Base-by-base conservation (phyloP, 345 rosid genomes). In the Eucalyptus fibrosa region DNA sequence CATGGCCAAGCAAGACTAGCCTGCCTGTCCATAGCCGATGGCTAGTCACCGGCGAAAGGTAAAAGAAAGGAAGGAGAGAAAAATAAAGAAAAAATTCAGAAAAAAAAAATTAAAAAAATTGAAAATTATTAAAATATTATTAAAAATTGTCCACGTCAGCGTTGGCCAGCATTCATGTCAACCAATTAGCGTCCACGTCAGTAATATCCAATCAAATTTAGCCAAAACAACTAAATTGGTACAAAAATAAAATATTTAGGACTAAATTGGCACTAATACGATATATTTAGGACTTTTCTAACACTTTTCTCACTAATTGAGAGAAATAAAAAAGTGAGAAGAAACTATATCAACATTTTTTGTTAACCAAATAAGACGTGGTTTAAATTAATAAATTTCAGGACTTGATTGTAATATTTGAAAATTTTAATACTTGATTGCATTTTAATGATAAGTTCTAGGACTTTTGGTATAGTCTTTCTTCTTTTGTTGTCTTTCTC, bases 21-120 rank as follows among this genome's bases (percentile, higher is more conserved):
- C 0, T 49, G 6, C 50, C 0, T 0, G 0, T 0, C 50, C 50
- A 49, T 49, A 1, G 50, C 16, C 2, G 0, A 5, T 13, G 50
- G 50, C 16, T 2, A 49, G 50, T 13, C 50, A 49, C 6, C 0
- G 1, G 50, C 0, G 1, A 49, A 13, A 49, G 50, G 16, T 49
- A 4, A 2, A 47, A 47, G 13, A 49, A 49, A 49, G 1, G 50
- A 13, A 49, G 1, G 16, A 49, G 50, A 49, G 5, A 49, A 4
- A 49, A 47, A 47, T 10, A 2, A 42, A 7, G 6, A 1, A 42
- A 42, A 42, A n/a, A n/a, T n/a, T n/a, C n/a, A n/a, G n/a, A n/a
- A n/a, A n/a, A n/a, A n/a, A n/a, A n/a, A n/a, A n/a, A n/a, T n/a
- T 6, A 42, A 5, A 42, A 42, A 42, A 42, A 42, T 42, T 6